Evolutionary conservation across 805 yeast genomes (phyloP).

Genomic region (Metschnikowia reukaufii): DNA sequence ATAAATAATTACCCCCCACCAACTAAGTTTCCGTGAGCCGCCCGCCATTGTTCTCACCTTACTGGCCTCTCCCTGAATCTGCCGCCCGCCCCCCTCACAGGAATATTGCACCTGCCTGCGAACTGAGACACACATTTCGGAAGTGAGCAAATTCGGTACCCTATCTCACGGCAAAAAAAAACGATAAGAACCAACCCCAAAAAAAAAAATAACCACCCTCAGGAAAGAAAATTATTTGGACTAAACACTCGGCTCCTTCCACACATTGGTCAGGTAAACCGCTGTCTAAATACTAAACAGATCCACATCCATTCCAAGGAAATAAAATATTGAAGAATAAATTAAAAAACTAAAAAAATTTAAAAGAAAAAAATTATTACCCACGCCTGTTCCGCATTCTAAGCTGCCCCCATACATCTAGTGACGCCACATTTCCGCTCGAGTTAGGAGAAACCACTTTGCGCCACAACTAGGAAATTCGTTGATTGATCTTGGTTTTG

Average conservation of each 20-base stretch:
- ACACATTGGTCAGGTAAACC: not conserved
- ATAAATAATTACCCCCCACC: no score
- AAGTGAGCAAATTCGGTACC: conserved; percentile 7
- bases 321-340: not conserved
- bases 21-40: not conserved
- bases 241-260: conserved; percentile 1
- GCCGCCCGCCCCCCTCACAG: conserved; percentile 3
- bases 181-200: conserved; percentile 9
- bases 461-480: conserved; percentile 9
- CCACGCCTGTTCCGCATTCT: no score
- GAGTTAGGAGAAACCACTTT: not conserved
- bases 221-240: not conserved
- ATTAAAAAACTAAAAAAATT: not conserved
- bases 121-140: conserved; percentile 2
- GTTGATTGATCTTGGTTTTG: not conserved
- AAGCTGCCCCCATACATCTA: conserved; percentile 5
- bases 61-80: not conserved
- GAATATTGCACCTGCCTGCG: conserved; percentile 13
- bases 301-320: not conserved
- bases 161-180: conserved; percentile 2
- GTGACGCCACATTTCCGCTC: conserved; percentile 10
- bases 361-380: not conserved
- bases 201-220: not conserved
- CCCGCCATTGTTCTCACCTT: not conserved
- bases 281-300: not conserved